Evolutionary conservation across 2,329 filamentous ascomycete species (phyloP), one percentile per base, ranked within the genome.

Genomic region (Colletotrichum falcatum): DNA sequence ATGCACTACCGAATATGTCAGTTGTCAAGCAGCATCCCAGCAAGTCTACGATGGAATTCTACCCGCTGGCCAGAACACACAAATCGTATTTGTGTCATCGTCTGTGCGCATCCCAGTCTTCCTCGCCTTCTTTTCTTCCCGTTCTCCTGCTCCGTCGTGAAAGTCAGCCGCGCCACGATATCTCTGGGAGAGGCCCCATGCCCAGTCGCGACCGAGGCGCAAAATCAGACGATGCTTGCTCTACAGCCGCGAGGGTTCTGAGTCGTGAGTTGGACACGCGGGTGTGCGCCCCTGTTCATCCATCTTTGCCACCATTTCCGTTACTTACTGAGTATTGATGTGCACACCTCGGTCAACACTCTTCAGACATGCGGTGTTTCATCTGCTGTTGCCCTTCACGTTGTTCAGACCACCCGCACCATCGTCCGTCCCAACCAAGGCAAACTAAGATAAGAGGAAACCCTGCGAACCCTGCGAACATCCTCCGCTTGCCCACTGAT

Each of bases 291-390:
- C 58, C 33, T 33, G 35, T 26, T 61, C 18, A 33, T 26, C 35
- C 23, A 30, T 37, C 26, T 60, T 62, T 42, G 61, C 48, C 33
- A 65, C 67, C 56, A 59, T 44, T 59, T 37, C 33, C 30, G 46
- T 48, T 59, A 70, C 35, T 28, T 62, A 70, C 42, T 35, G 68
- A 12, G 4, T 18, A 18, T 3, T 37, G 6, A 12, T 14, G 37
- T 39, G 6, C 44, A 58, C 56, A 61, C 23, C 44, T 67, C 59
- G 51, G 59, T 68, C 64, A 30, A 18, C 63, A 44, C 44, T 39
- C 44, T 63, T 68, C 71, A 72, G 71, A 72, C 71, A 60, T 37
- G 68, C 61, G 49, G 64, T 49, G 71, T 72, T 71, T 72, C 71
- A 71, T 59, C 66, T 49, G 14, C 37, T n/a, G 16, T 53, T 60